Evolutionary conservation across 495 filamentous ascomycete genomes (phyloP), one percentile per base, ranked within the genome.

Genomic region (Daldinia caldariorum): DNA sequence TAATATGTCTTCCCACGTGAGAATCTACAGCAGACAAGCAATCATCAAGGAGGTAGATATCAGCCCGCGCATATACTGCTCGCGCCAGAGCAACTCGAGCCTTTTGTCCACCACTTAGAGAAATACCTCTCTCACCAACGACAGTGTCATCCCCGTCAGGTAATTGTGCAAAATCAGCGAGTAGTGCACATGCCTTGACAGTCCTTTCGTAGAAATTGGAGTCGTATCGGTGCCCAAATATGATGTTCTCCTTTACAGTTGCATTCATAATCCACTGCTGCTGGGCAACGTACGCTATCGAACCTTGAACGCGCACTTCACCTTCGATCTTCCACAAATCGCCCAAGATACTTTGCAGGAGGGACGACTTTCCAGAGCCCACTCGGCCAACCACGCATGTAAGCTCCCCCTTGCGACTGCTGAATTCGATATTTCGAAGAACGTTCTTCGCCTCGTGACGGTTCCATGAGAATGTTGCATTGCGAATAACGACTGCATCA

Each of bases 221-320:
- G 80, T 99, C 94, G 84, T 91, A 98, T 43, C 93, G 89, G 80
- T 98, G 92, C 5, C 96, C 96, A 75, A 99, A 99, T 6, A 97
- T 85, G 74, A 99, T 97, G 73, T 99, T 99, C 70, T 99, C 96
- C 59, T 90, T 90, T 31, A 98, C 94, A 51, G 90, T 95, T 6
- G 96, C 94, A 74, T 98, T 99, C 94, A 97, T 98, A 39, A 99
- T 90, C 94, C 96, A 99, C 26, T 93, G 79, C 71, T 91, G 87
- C 78, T 99, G 96, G 20, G 93, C 91, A 69, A 96, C 96, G 75
- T 97, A 99, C 6, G 96, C 96, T 20, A 90, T 86, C 13, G 83
- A 85, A 16, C 96, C 96, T 67, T 91, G 90, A 26, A 98, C 80
- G 29, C 90, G 79, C 6, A 97, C 95, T 64, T 94, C 87, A 58